phyloP scores from a whole-genome alignment of 2,329 filamentous ascomycete species.

The Fusarium duplospermum region DNA sequence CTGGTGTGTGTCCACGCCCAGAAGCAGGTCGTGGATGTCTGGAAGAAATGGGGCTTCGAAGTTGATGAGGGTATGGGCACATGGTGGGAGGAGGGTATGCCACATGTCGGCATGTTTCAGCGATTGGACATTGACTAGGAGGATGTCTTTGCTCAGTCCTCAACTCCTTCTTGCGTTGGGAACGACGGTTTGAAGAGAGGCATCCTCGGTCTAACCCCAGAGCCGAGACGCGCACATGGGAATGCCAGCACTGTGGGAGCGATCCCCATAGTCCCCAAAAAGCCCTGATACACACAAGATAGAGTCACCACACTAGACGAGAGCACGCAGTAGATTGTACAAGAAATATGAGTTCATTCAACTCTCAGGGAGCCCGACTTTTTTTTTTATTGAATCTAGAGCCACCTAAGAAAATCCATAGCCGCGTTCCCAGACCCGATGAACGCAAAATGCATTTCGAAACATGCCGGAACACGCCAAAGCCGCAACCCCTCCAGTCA shows the following conservation, averaged over 20 bases:
- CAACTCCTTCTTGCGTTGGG: not conserved
- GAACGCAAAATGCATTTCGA: conserved; percentile 62
- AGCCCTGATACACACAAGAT: not conserved
- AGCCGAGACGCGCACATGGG: too few species aligned
- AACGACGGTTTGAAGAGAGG: not conserved
- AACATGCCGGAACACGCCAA: conserved; percentile 60
- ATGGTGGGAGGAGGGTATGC: conserved; percentile 88
- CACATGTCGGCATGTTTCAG: conserved; percentile 85
- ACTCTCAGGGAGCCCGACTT: conserved; percentile 55
- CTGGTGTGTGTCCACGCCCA: conserved; percentile 86
- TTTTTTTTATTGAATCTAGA: conserved; percentile 58
- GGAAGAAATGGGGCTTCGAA: conserved; percentile 78
- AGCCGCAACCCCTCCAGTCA: conserved; percentile 54
- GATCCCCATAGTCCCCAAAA: too few species aligned
- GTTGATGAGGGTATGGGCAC: conserved; percentile 78
- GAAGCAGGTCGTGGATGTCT: conserved; percentile 71
- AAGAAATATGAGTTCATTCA: conserved; percentile 48
- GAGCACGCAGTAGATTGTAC: conserved; percentile 11
- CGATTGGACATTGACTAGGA: conserved; percentile 54
- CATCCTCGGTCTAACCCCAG: too few species aligned
- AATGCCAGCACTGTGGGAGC: too few species aligned
- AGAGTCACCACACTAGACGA: not conserved
- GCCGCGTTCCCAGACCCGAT: conserved; percentile 58
- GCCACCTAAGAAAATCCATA: conserved; percentile 57
- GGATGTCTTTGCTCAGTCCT: conserved; percentile 40